Evolutionary conservation across 495 filamentous ascomycete genomes (phyloP).

Genomic region (Amphirosellinia nigrospora): DNA sequence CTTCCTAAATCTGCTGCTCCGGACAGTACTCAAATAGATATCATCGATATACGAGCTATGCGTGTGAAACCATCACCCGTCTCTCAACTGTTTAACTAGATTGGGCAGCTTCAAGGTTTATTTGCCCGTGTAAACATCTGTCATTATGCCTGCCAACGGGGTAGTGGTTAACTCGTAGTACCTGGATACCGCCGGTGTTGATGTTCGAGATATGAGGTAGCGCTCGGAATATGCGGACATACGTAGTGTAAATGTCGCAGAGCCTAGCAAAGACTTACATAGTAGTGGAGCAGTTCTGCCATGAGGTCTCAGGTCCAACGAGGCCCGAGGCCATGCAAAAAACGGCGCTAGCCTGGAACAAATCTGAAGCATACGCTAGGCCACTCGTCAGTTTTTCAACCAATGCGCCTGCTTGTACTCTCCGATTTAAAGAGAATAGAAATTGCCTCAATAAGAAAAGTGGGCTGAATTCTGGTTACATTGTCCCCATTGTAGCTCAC

Average conservation of each 20-base stretch:
- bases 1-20: not conserved
- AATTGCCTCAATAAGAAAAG: constrained; percentile 27
- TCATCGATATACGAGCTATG: constrained; percentile 13
- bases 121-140: constrained; percentile 12
- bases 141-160: not conserved
- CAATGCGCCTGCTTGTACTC: not conserved
- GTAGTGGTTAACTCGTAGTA: not conserved
- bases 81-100: not conserved
- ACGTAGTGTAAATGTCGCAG: constrained; percentile 18
- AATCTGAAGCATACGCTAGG: constrained; percentile 15
- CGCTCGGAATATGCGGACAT: constrained; percentile 19
- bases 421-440: constrained; percentile 3
- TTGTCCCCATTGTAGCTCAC: not conserved
- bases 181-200: not conserved
- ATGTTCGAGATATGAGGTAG: not conserved
- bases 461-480: not conserved
- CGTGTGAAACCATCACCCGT: constrained; percentile 17
- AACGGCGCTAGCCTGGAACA: constrained; percentile 8
- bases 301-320: not conserved
- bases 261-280: constrained; percentile 10
- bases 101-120: constrained; percentile 1
- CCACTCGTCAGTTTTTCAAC: not conserved
- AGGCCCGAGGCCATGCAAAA: not conserved
- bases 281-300: constrained; percentile 10
- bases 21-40: constrained; percentile 9